Percentiles rank a stretch among this genome's conserved stretches.
Conservation (phyloP, 352 stramenopile species). For the Thraustotheca clavata region DNA sequence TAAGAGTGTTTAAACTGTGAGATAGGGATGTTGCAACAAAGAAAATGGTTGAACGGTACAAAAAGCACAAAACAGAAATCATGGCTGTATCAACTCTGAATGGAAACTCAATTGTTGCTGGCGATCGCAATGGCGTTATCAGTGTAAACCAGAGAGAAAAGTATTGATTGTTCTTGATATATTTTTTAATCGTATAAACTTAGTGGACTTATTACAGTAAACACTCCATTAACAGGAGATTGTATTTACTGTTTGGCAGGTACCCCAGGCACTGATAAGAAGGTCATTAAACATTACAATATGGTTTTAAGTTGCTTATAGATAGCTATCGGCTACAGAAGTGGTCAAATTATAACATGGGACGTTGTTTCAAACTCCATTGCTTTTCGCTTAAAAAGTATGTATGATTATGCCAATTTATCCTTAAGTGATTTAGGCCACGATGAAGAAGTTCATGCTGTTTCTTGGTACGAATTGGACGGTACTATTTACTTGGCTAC, state of each 20-base stretch:
- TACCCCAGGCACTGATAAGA: conserved; percentile 23
- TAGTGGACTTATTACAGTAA: conserved; percentile 36
- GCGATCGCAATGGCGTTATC: conserved; percentile 50
- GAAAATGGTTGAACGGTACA: conserved; percentile 49
- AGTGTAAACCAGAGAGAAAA: conserved; percentile 47
- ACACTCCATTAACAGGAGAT: conserved; percentile 42
- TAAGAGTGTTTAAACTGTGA: background rate
- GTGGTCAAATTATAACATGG: conserved; percentile 51
- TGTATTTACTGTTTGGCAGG: conserved; percentile 47
- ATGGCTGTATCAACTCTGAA: conserved; percentile 34
- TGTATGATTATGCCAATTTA: background rate
- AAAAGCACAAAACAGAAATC: conserved; percentile 49
- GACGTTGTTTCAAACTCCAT: conserved; percentile 31
- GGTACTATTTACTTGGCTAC: conserved; percentile 37
- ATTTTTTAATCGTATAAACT: background rate
- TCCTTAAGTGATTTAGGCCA: conserved; percentile 25
- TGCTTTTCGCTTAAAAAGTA: conserved; percentile 34
- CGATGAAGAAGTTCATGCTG: conserved; percentile 60
- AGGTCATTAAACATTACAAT: background rate
- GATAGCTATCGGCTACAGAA: conserved; percentile 62
- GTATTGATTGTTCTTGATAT: conserved; percentile 25
- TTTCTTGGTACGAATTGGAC: conserved; percentile 30
- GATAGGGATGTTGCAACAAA: conserved; percentile 41
- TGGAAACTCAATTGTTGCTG: conserved; percentile 40
- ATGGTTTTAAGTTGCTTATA: background rate